Conservation (phyloP, 108 stramenopile genomes). For the Fragilariopsis cylindrus region DNA sequence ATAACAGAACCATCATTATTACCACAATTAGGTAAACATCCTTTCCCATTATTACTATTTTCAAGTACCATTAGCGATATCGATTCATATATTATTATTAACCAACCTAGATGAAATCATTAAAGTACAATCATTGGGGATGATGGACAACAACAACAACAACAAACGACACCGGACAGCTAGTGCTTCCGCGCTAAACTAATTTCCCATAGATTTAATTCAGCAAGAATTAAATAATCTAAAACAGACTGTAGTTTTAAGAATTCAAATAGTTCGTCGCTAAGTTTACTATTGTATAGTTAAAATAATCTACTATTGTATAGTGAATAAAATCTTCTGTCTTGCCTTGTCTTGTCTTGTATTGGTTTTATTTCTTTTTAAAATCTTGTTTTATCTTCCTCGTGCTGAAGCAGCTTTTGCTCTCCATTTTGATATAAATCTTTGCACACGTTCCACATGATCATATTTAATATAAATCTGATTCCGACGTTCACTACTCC, state of each 20-base stretch:
- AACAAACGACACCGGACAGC: too few relatives aligned
- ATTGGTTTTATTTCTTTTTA: not conserved
- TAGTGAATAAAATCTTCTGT: too few relatives aligned
- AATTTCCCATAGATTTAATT: too few relatives aligned
- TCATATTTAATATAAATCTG: conserved; percentile 58
- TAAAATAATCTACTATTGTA: too few relatives aligned
- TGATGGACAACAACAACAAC: not conserved
- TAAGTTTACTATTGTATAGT: too few relatives aligned
- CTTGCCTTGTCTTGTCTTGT: too few relatives aligned
- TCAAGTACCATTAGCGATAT: conserved; percentile 32
- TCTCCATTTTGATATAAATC: conserved; percentile 74
- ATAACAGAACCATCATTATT: conserved; percentile 18
- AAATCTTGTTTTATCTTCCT: not conserved
- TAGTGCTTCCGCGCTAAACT: too few relatives aligned
- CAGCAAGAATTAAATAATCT: too few relatives aligned
- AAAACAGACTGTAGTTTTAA: too few relatives aligned
- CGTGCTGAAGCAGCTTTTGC: conserved; percentile 46
- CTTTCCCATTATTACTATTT: conserved; percentile 25
- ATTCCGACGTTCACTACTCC: conserved; percentile 63
- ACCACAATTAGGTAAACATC: conserved; percentile 25
- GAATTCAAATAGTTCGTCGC: too few relatives aligned
- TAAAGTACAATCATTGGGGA: not conserved
- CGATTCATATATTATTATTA: conserved; percentile 22
- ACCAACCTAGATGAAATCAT: conserved; percentile 12
- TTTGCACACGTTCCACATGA: conserved; percentile 57